Evolutionary conservation across 2,329 filamentous ascomycete species (phyloP), one percentile per base, ranked within the genome.

Genomic region (Hypocrella siamensis): DNA sequence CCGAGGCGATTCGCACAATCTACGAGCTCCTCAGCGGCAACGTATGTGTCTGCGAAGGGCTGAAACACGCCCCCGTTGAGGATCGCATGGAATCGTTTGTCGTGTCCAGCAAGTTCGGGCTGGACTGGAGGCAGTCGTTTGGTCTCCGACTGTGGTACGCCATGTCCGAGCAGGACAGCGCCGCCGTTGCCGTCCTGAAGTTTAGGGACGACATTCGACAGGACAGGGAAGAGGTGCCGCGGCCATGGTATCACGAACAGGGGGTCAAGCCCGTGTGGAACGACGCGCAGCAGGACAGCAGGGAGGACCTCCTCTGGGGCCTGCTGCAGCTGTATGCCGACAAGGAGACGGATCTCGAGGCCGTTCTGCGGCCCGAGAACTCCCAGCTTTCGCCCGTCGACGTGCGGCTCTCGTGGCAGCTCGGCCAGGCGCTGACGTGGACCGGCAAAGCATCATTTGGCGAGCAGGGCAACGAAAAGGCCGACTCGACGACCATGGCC

Each of bases 41-140:
- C 41, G 76, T 83, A n/a, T 78, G 82, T 40, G 70, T 77, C 18
- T 86, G 82, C 36, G 72, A 85, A 42, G 90, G 88, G 9, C 77
- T 79, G 47, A 78, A 74, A 40, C 66, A 64, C 3, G 75, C 70
- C 6, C 71, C 81, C 1, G 58, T 78, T 7, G 90, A 96, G 52
- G 83, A 96, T 54, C 76, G 80, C 28, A 69, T 79, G 25, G 69
- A 76, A 11, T 78, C 78, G 0, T 93, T 98, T 48, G 67, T 75
- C 33, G 81, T 98, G 40, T 81, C 84, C 1, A 70, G 80, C 44
- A 76, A 77, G 29, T 98, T 94, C 49, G 74, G 74, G 4, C 64
- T 98, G 22, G 81, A 92, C 50, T 98, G 90, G 90, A 77, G 83
- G 51, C 86, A 93, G 48, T 78, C 86, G 1, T 93, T 98, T 52